Evolutionary conservation across 495 filamentous ascomycete genomes (phyloP).

Genomic region (Hypoxylon trugodes): DNA sequence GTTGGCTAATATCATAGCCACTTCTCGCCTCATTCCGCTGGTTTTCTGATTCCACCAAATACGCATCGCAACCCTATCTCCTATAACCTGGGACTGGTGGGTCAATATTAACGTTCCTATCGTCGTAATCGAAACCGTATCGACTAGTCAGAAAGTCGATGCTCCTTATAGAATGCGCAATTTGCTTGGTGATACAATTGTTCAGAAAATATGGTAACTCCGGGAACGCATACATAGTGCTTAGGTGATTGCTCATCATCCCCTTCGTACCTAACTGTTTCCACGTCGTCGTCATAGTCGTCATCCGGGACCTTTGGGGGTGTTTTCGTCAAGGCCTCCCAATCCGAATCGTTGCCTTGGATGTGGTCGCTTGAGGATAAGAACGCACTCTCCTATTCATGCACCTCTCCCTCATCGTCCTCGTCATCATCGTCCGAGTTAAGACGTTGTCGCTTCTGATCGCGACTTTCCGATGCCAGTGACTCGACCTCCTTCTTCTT

Average conservation of each 20-base stretch:
- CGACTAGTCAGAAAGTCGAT: neutral
- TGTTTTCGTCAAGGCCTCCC: no score
- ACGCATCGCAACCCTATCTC: neutral
- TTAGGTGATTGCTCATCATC: neutral
- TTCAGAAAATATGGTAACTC: no score
- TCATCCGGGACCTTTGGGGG: no score
- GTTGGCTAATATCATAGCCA: no score
- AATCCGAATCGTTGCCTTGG: no score
- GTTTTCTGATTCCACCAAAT: neutral
- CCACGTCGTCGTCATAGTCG: neutral
- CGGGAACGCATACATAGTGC: no score
- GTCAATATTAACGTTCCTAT: neutral
- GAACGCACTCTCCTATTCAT: conserved; percentile 33
- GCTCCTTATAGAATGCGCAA: no score
- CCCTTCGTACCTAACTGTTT: neutral
- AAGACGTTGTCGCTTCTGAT: conserved; percentile 40
- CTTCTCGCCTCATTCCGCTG: neutral
- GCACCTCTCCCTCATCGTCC: conserved; percentile 46
- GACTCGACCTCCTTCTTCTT: conserved; percentile 47
- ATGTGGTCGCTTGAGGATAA: neutral
- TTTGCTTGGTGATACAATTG: no score
- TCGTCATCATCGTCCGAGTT: conserved; percentile 37
- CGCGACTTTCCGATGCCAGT: conserved; percentile 39
- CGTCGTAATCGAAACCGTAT: neutral
- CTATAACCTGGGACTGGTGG: neutral